phyloP scores from a whole-genome alignment of 164 flowering plant species.

The Macadamia integrifolia region DNA sequence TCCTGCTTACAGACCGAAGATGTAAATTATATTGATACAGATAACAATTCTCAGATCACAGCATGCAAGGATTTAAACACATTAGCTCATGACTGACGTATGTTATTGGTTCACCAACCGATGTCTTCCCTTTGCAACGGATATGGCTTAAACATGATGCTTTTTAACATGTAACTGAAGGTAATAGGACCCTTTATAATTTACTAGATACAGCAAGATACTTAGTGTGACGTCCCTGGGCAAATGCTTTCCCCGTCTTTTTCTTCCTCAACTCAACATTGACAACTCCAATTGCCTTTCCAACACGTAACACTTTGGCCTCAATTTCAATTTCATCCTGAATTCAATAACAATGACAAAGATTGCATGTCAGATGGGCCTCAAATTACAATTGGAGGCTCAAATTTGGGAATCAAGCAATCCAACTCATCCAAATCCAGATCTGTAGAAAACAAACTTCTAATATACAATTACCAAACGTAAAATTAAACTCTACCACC shows the following conservation, averaged over 20 bases:
- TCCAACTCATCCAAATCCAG: no score
- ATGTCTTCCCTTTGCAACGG: no score
- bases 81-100: no score
- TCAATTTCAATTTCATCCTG: conserved; percentile 91
- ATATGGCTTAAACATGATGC: no score
- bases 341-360: conserved; percentile 6
- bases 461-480: not conserved
- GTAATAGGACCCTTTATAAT: conserved; percentile 29
- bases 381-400: not conserved
- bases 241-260: conserved; percentile 62
- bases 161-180: not conserved
- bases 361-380: not conserved
- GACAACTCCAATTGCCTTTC: conserved; percentile 71
- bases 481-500: no score
- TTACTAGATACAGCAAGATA: conserved; percentile 61
- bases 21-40: no score
- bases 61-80: no score
- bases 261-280: conserved; percentile 81
- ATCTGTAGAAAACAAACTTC: not conserved
- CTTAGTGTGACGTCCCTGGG: conserved; percentile 88
- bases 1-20: no score
- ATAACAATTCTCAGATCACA: no score
- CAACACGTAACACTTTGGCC: conserved; percentile 60
- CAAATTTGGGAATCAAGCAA: no score
- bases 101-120: no score